Evolutionary conservation across 768 basidiomycete species (phyloP).

Genomic region (Panaeolus cyanescens): DNA sequence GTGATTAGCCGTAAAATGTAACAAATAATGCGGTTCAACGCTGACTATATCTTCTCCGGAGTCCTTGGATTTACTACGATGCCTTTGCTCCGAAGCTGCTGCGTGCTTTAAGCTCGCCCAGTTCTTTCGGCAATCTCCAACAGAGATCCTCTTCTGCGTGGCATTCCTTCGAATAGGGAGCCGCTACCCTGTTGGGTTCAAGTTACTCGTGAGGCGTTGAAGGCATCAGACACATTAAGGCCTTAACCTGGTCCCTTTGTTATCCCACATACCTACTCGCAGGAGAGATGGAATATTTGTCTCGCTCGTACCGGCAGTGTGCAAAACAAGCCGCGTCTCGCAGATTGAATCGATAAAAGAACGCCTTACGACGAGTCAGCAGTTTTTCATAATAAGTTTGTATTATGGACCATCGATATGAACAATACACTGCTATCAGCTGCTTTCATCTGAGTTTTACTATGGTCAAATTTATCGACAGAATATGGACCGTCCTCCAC

Average conservation of each 20-base stretch:
- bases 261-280: neutral
- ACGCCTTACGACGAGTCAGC: neutral
- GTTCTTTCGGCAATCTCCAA: conserved; percentile 33
- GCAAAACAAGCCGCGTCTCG: neutral
- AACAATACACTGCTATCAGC: neutral
- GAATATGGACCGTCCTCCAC: neutral
- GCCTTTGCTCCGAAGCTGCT: conserved; percentile 19
- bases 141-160: conserved; percentile 26
- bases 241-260: too few relatives aligned
- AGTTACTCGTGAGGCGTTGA: too few relatives aligned
- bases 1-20: too few relatives aligned
- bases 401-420: neutral
- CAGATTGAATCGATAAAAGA: neutral
- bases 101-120: conserved; percentile 13
- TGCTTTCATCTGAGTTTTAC: neutral
- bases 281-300: conserved; percentile 8
- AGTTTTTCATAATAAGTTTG: neutral
- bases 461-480: neutral
- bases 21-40: too few relatives aligned
- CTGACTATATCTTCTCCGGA: neutral
- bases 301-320: neutral
- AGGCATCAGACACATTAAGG: neutral
- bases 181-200: conserved; percentile 38
- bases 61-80: conserved; percentile 14
- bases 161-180: conserved; percentile 34